Percentiles rank a stretch among this genome's conserved stretches.
These are phyloP conservation scores for Thalassia testudinum DNA, from an alignment of 116 monocot genomes.

Conservation along the genomic window DNA sequence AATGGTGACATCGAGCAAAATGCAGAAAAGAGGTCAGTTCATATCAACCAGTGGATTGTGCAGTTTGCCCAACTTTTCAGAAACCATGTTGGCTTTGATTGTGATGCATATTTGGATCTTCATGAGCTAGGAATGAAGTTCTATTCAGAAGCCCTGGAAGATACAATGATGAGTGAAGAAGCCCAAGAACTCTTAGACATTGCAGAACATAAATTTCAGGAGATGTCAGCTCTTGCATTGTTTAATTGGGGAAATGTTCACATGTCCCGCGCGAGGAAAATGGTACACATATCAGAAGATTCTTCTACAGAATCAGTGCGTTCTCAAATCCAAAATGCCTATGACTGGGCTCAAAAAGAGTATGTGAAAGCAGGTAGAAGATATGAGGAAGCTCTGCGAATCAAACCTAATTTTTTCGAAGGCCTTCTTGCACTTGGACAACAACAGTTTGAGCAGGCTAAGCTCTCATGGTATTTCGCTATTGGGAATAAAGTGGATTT, in stretches of 20 bases:
- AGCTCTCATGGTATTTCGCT: slow-evolving; percentile 50
- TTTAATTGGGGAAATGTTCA: slow-evolving; percentile 84
- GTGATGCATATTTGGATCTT: slow-evolving; percentile 43
- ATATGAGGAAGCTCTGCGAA: slow-evolving; percentile 40
- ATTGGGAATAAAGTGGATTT: slow-evolving; percentile 29
- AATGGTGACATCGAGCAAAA: slow-evolving; percentile 20
- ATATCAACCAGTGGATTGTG: slow-evolving; percentile 46
- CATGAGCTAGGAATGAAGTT: slow-evolving; percentile 59
- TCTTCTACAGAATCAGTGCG: slow-evolving; percentile 25
- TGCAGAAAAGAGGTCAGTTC: slow-evolving; percentile 14
- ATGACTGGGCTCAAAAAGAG: slow-evolving; percentile 41
- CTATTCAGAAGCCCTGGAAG: slow-evolving; percentile 60
- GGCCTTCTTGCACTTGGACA: slow-evolving; percentile 45
- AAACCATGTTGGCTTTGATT: slow-evolving; percentile 47
- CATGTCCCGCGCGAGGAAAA: slow-evolving; percentile 60
- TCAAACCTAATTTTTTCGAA: slow-evolving; percentile 64
- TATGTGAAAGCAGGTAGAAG: slow-evolving; percentile 41
- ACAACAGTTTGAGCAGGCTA: slow-evolving; percentile 67
- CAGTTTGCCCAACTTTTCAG: slow-evolving; percentile 49
- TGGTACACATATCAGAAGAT: slow-evolving; percentile 29
- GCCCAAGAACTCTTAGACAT: slow-evolving; percentile 43
- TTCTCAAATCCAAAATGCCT: slow-evolving; percentile 23
- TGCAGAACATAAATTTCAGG: slow-evolving; percentile 54
- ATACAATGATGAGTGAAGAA: slow-evolving; percentile 54
- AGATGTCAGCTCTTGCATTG: slow-evolving; percentile 56